Percentiles rank a stretch among this genome's conserved stretches.
phyloP scores from a whole-genome alignment of 1,139 yeast species.

The Yamadazyma conglobata region DNA sequence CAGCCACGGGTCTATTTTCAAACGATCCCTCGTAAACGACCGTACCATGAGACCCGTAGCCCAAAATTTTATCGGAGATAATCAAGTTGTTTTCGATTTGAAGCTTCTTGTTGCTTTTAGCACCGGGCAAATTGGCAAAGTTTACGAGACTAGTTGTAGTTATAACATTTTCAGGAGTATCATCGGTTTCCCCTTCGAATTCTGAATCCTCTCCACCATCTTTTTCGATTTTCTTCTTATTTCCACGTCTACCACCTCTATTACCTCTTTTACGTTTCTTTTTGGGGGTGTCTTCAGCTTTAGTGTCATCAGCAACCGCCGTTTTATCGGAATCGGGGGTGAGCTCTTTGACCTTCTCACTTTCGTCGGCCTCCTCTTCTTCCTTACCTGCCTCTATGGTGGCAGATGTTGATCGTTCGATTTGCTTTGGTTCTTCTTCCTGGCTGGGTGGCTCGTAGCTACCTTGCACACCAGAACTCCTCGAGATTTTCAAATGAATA shows the following conservation, averaged over 20 bases:
- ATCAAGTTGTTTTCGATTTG: slow-evolving; percentile 53
- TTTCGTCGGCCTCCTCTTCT: no score
- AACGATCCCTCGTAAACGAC: slow-evolving; percentile 88
- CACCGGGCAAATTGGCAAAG: slow-evolving; percentile 11
- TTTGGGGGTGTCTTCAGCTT: slow-evolving; percentile 10
- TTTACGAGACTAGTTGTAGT: slow-evolving; percentile 30
- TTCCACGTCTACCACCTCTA: slow-evolving; percentile 68
- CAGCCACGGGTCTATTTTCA: slow-evolving; percentile 93
- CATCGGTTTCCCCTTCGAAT: slow-evolving; percentile 1
- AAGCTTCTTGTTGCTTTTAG: slow-evolving; percentile 27
- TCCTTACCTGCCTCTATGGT: not conserved
- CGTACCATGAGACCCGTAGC: slow-evolving; percentile 97
- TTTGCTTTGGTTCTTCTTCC: not conserved
- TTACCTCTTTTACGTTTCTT: slow-evolving; percentile 77
- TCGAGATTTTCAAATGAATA: no score
- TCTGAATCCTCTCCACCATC: slow-evolving; percentile 16
- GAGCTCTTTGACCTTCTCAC: no score
- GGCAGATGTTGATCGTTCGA: not conserved
- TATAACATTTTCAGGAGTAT: slow-evolving; percentile 15
- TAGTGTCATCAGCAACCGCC: not conserved
- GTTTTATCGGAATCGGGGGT: no score
- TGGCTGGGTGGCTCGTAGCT: not conserved
- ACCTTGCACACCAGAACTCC: not conserved
- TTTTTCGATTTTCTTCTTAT: slow-evolving; percentile 30
- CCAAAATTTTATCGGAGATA: slow-evolving; percentile 71